Base-by-base conservation (phyloP, 106 monocot species). In the Dioscorea zingiberensis region DNA sequence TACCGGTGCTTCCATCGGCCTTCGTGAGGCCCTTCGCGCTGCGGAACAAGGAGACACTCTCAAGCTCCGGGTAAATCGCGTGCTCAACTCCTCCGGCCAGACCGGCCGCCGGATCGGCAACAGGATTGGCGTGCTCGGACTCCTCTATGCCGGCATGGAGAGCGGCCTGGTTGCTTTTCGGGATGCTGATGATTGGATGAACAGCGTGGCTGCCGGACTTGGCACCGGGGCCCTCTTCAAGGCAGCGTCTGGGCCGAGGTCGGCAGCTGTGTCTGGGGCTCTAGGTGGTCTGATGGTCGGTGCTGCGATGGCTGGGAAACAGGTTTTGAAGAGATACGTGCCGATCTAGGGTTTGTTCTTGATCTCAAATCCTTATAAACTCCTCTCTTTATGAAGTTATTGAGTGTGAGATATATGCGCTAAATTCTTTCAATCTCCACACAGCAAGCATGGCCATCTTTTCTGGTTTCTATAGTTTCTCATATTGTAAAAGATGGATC, bases 201-300 rank as follows among this genome's bases (percentile, higher is more conserved):
- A 91, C 65, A 81, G 82, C 51, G 83, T 83, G 0, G 69, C 63
- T n/a, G 83, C 86, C 0, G 90, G 85, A 45, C 69, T 86, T 3
- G 90, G 86, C 4, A 78, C 86, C 1, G 90, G 90, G 1, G 73
- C 75, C 9, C 59, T 86, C 7, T 83, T 63, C 55, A 75, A 53
- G 69, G 77, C 83, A 2, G 72, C 86, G 1, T 67, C 66, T 15
- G 90, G 90, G 9, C 77, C 80, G 19, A 60, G 93, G 44, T 85
- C 93, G 18, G 86, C 90, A 12, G 78, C 81, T 0, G 77, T 91
- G 3, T 83, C 83, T 0, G 93, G 93, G 15, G 93, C 93, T 15
- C 73, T 93, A 0, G 93, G 93, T 8, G 88, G 93, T 8, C 62
- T 93, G 62, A 65, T 74, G 48, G 93, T 80, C 18, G 88, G 93